Conservation (phyloP, 2,329 filamentous ascomycete species). For the Hawksworthiomyces lignivorus region DNA sequence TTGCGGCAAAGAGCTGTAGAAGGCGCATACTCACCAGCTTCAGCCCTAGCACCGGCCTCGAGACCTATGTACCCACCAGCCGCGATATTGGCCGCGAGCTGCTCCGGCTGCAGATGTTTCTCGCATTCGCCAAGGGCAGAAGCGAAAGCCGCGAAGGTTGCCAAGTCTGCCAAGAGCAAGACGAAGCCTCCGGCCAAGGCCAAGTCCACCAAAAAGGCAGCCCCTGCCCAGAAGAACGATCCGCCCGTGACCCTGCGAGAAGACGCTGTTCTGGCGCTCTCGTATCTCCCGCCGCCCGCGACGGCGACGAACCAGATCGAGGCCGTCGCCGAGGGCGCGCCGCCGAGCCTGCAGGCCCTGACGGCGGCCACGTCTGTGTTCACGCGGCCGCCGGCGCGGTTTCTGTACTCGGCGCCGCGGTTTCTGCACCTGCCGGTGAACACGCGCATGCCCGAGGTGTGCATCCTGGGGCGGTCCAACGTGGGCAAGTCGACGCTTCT, state of each 20-base stretch:
- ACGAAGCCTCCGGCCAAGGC: too few species aligned
- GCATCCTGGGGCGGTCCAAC: conserved; percentile 79
- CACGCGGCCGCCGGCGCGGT: conserved; percentile 17
- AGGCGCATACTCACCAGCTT: conserved; percentile 5
- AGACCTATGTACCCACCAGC: too few species aligned
- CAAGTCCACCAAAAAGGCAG: too few species aligned
- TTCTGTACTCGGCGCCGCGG: conserved; percentile 43
- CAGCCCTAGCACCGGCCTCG: neutral
- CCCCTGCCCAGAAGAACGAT: too few species aligned
- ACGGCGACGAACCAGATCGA: conserved; percentile 2
- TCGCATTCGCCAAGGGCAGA: too few species aligned
- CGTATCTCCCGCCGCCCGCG: conserved; percentile 19
- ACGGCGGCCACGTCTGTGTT: conserved; percentile 20
- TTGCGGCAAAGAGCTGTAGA: conserved; percentile 12
- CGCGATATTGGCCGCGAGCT: too few species aligned
- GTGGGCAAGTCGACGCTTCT: conserved; percentile 85
- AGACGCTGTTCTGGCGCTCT: too few species aligned
- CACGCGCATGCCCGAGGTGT: conserved; percentile 52
- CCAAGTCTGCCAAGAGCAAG: too few species aligned
- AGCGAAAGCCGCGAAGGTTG: too few species aligned
- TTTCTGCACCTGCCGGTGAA: conserved; percentile 45
- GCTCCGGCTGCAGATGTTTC: too few species aligned
- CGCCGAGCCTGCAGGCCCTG: conserved; percentile 16
- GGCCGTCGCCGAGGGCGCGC: conserved; percentile 7
- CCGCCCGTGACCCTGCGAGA: too few species aligned